phyloP scores from a whole-genome alignment of 208 protist genomes.

The Herpetomonas tarakana region DNA sequence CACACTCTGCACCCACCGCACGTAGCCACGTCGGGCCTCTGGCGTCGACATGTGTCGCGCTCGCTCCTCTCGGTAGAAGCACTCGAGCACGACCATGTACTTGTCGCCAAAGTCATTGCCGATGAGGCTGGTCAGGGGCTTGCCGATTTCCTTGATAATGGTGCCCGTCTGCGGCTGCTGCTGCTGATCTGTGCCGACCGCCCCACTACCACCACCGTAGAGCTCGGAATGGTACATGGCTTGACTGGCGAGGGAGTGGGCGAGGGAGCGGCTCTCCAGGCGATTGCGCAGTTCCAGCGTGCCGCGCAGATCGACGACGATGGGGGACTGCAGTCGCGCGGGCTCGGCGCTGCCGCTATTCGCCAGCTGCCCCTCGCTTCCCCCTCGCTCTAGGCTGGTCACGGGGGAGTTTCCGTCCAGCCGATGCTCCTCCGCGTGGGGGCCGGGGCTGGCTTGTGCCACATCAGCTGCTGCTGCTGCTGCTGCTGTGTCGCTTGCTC shows the following conservation, averaged over 20 bases:
- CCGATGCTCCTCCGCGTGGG: background rate
- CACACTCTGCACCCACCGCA: constrained; percentile 35
- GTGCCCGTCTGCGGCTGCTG: constrained; percentile 20
- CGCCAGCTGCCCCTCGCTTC: no score
- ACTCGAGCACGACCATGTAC: constrained; percentile 29
- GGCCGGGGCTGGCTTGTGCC: no score
- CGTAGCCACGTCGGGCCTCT: constrained; percentile 34
- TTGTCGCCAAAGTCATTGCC: constrained; percentile 38
- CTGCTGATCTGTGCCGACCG: constrained; percentile 17
- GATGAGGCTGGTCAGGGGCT: constrained; percentile 31
- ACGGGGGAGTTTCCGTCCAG: background rate
- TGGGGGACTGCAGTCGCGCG: background rate
- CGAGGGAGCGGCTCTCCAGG: constrained; percentile 32
- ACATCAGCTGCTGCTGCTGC: no score
- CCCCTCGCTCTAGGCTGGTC: background rate
- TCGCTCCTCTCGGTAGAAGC: constrained; percentile 46
- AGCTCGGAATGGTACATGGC: constrained; percentile 21
- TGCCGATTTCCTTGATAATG: constrained; percentile 34
- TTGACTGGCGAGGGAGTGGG: constrained; percentile 30
- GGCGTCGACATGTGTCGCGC: constrained; percentile 20
- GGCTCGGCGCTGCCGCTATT: background rate
- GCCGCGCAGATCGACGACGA: constrained; percentile 36
- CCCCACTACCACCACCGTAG: background rate
- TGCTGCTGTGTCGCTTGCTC: background rate
- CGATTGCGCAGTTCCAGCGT: constrained; percentile 40